Base-by-base conservation (phyloP, 148 eudicot species). In the Chenopodium berlandieri region DNA sequence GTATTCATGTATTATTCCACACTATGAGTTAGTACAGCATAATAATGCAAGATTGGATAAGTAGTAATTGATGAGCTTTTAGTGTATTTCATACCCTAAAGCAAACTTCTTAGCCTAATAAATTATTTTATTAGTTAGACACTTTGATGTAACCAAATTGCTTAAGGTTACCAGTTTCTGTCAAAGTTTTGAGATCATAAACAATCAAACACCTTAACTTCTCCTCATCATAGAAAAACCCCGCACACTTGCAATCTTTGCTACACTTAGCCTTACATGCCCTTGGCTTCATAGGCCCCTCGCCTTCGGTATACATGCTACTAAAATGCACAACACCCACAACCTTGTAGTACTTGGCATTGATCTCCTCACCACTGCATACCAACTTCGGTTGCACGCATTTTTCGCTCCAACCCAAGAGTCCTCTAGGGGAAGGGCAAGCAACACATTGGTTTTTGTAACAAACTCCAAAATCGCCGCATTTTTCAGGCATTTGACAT, bases 241-340 rank as follows among this genome's bases (percentile, higher is more conserved):
- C 94, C 77, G 80, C 32, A 34, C 92, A 89, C 83, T 84, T 91
- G 75, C 94, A 91, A 86, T 91, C 94, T 1, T 64, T 78, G 11
- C 68, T 87, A 64, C 94, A 91, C 79, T 83, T 91, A n/a, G 44
- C 75, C 34, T 68, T 71, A 66, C 92, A 91, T 1, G 75, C 71
- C 9, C 48, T 66, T 62, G 70, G 85, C 75, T 71, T 79, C 31
- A 87, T 77, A 1, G 89, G 87, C 10, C 89, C 91, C 56, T 71
- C 73, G 47, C 92, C 94, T 17, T 40, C 78, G 0, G 85, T 86
- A 73, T 84, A 90, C 86, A 83, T 90, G 69, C 79, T 77, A 19
- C 52, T 46, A 56, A 85, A 82, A 81, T 91, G 90, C 52, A 88
- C 90, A 8, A 85, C 89, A 13, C 94, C 94, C 40, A 79, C 87